These are phyloP conservation scores for Boletellus emodensis DNA, from an alignment of 768 basidiomycete species.

Conservation along the genomic window DNA sequence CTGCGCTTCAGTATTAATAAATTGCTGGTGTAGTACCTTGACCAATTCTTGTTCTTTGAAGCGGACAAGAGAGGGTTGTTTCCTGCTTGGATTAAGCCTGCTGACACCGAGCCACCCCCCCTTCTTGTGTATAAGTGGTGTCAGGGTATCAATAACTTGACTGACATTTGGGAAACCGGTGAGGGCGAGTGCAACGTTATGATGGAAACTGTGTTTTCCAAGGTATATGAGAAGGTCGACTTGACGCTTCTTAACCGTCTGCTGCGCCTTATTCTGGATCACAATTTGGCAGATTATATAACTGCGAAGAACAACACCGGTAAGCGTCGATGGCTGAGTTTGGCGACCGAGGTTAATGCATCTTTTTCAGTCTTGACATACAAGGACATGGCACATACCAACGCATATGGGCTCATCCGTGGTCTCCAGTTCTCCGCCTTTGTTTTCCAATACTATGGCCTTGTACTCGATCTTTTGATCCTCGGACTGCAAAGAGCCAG, in stretches of 20 bases:
- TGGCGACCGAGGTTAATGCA: background rate
- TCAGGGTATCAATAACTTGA: conserved; percentile 98
- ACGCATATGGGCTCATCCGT: conserved; percentile 94
- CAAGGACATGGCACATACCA: conserved; percentile 98
- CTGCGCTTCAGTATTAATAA: conserved; percentile 5
- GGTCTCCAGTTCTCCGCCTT: conserved; percentile 98
- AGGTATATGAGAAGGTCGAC: conserved; percentile 99
- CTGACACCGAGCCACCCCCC: conserved; percentile 95
- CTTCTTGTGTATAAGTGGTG: conserved; percentile 99
- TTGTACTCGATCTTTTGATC: conserved; percentile 92
- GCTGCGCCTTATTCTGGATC: conserved; percentile 93
- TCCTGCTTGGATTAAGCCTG: conserved; percentile 99
- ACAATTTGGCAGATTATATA: conserved; percentile 98
- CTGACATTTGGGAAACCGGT: conserved; percentile 96
- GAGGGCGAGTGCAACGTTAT: conserved; percentile 98
- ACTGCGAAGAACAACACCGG: conserved; percentile 98
- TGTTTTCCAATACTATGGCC: conserved; percentile 98
- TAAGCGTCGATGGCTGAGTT: conserved; percentile 20
- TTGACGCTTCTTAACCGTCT: conserved; percentile 93
- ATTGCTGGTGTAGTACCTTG: conserved; percentile 62
- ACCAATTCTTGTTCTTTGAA: conserved; percentile 98
- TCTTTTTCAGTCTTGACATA: conserved; percentile 64
- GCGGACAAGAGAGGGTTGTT: conserved; percentile 97
- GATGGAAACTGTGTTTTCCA: conserved; percentile 97
- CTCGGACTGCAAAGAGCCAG: conserved; percentile 97